Evolutionary conservation across 257 asterid genomes (phyloP).

Genomic region (Petunia secreta): DNA sequence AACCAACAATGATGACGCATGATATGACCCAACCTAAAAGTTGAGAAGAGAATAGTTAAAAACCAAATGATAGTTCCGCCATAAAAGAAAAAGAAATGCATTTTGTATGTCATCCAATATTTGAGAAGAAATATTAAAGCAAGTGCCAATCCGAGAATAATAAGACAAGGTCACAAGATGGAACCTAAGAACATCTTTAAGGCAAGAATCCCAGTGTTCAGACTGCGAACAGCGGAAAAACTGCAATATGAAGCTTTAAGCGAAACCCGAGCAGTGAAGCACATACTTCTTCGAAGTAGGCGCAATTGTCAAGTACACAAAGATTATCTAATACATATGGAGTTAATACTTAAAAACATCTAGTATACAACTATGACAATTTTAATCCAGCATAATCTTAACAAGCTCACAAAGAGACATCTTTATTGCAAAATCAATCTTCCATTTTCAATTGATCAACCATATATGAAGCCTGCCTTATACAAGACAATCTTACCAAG

Average conservation of each 20-base stretch:
- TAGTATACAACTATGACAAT: neutral
- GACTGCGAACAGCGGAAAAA: neutral
- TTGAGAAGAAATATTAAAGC: neutral
- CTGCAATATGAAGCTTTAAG: neutral
- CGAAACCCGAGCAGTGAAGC: neutral
- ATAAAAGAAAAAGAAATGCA: neutral
- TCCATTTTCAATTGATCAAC: no score
- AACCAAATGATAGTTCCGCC: neutral
- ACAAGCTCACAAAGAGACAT: no score
- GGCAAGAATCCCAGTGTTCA: neutral
- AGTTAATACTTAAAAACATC: neutral
- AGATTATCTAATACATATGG: neutral
- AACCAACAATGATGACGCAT: conserved; percentile 89
- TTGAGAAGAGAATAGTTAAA: conserved; percentile 11
- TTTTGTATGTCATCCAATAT: neutral
- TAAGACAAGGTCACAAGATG: neutral
- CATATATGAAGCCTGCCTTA: no score
- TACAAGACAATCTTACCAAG: no score
- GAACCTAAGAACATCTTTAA: conserved; percentile 11
- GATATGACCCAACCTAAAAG: conserved; percentile 91
- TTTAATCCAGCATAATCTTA: no score
- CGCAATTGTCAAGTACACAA: neutral
- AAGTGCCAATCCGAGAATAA: neutral
- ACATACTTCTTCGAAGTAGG: neutral
- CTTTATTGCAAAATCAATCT: no score